These are phyloP conservation scores for Zoysia matrella DNA, from an alignment of 202 grass and related monocot genomes.

Conservation along the genomic window DNA sequence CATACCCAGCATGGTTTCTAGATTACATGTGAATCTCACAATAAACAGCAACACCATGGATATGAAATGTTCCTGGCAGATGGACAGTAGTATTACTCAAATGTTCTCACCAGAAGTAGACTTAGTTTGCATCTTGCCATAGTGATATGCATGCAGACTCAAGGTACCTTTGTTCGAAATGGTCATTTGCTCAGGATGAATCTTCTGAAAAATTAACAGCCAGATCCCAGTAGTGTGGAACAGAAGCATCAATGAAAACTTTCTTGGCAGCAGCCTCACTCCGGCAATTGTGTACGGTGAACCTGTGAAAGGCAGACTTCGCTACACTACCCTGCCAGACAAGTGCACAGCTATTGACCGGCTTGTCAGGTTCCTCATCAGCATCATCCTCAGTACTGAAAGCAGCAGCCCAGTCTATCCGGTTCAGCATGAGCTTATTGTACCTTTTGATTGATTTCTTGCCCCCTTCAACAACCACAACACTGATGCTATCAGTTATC, in stretches of 20 bases:
- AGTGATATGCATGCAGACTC: not conserved
- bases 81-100: not conserved
- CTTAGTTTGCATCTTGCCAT: not conserved
- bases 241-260: slow-evolving; percentile 74
- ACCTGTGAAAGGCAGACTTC: slow-evolving; percentile 73
- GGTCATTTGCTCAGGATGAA: slow-evolving; percentile 41
- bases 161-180: slow-evolving; percentile 15
- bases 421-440: slow-evolving; percentile 86
- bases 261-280: slow-evolving; percentile 91
- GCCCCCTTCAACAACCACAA: slow-evolving; percentile 94
- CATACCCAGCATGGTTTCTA: not conserved
- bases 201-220: slow-evolving; percentile 78
- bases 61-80: not conserved
- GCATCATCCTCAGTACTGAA: slow-evolving; percentile 62
- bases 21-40: not conserved
- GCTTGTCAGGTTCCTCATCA: slow-evolving; percentile 58
- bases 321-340: slow-evolving; percentile 91
- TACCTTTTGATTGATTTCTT: slow-evolving; percentile 96
- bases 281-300: slow-evolving; percentile 76
- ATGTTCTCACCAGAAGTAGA: not conserved
- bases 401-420: slow-evolving; percentile 82
- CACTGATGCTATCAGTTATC: slow-evolving; percentile 81
- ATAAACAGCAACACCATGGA: slow-evolving; percentile 22
- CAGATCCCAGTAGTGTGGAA: slow-evolving; percentile 96
- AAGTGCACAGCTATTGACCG: slow-evolving; percentile 72